Evolutionary conservation across 2,329 filamentous ascomycete genomes (phyloP), one percentile per base, ranked within the genome.

Genomic region (Ampelomyces quisqualis): DNA sequence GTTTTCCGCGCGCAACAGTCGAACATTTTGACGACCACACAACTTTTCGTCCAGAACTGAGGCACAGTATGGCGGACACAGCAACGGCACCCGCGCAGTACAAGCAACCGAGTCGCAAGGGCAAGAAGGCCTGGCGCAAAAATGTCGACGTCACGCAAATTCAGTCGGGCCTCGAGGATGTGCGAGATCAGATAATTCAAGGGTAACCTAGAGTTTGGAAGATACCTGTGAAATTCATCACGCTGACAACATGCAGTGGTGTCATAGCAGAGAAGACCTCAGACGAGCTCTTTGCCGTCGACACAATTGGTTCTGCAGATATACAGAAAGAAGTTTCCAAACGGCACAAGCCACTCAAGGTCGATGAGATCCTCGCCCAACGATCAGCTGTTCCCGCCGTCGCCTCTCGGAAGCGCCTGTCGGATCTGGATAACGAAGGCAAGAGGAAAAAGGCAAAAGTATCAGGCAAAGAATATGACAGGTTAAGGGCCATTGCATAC

Each of bases 41-140:
- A 30, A 30, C 32, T 34, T 40, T 18, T n/a, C 38, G 19, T n/a
- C 17, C 21, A 31, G 8, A 32, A n/a, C n/a, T n/a, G n/a, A n/a
- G n/a, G n/a, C n/a, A n/a, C n/a, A n/a, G n/a, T n/a, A 60, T 60
- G 57, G 52, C 53, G 5, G 51, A 50, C 33, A 40, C 49, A 17
- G 57, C 55, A 9, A 71, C 77, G 23, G 85, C 88, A 13, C 90
- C 90, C 8, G 82, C 84, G 49, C 88, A 94, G 55, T 83, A 85
- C 71, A 90, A 81, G 51, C 93, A 98, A 70, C 82, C 90, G 18
- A 97, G 91, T 4, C 80, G 93, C 65, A 98, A 98, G 69, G 93
- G 94, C 59, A 97, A 97, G 73, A 97, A 95, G 74, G 91, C 93
- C 21, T 98, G 93, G 93, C 81, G 93, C 64, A 98, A 97, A 70